Evolutionary conservation across 2,329 filamentous ascomycete genomes (phyloP).

Genomic region (Verticillium longisporum): DNA sequence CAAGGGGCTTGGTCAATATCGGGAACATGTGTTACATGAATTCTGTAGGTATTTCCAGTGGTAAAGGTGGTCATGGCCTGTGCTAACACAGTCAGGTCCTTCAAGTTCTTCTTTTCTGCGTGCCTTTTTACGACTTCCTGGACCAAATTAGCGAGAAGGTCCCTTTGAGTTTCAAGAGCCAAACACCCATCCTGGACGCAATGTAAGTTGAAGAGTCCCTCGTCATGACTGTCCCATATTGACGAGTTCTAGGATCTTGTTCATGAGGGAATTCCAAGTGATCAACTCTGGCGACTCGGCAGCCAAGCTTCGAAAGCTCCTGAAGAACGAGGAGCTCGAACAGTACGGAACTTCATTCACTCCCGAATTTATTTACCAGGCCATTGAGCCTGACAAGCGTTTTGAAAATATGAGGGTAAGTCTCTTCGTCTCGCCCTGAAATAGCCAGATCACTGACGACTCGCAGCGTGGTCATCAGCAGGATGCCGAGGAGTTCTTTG

Average conservation of each 20-base stretch:
- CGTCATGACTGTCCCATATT: neutral
- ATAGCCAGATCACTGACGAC: slow-evolving; percentile 15
- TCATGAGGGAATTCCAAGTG: slow-evolving; percentile 84
- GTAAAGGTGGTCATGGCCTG: neutral
- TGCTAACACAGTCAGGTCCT: slow-evolving; percentile 56
- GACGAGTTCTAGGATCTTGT: slow-evolving; percentile 66
- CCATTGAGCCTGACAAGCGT: slow-evolving; percentile 76
- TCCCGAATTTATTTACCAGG: slow-evolving; percentile 92
- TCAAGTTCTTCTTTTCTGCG: slow-evolving; percentile 90
- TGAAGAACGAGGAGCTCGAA: slow-evolving; percentile 81
- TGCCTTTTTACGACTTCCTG: slow-evolving; percentile 90
- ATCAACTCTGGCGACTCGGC: slow-evolving; percentile 71
- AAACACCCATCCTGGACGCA: slow-evolving; percentile 87
- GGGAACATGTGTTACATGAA: slow-evolving; percentile 99
- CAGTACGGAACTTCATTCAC: slow-evolving; percentile 87
- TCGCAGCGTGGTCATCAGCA: slow-evolving; percentile 85
- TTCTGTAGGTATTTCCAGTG: slow-evolving; percentile 58
- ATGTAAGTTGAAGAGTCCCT: slow-evolving; percentile 53
- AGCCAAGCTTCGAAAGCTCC: slow-evolving; percentile 63
- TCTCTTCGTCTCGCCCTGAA: slow-evolving; percentile 10
- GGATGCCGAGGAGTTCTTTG: slow-evolving; percentile 94
- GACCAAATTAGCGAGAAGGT: slow-evolving; percentile 80
- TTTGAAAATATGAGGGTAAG: slow-evolving; percentile 88
- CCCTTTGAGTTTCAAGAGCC: slow-evolving; percentile 87
- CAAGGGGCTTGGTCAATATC: slow-evolving; percentile 88